phyloP scores from a whole-genome alignment of 768 basidiomycete genomes.

The Collybia nuda region DNA sequence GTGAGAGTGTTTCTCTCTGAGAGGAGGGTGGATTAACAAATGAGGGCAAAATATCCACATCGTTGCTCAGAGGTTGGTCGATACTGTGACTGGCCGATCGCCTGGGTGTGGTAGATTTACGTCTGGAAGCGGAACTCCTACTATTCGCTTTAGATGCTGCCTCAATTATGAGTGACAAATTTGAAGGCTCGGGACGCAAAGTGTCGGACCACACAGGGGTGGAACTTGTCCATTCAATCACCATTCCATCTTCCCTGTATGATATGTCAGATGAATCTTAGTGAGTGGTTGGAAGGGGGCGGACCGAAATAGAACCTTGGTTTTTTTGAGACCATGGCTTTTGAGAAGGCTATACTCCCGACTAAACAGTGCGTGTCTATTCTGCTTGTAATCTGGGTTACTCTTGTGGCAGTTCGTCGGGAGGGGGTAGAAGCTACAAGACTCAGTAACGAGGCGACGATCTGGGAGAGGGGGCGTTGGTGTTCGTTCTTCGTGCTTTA shows the following conservation, averaged over 20 bases:
- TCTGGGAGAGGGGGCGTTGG: conserved; percentile 7
- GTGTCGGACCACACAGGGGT: conserved; percentile 33
- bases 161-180: neutral
- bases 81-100: neutral
- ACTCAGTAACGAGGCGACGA: conserved; percentile 24
- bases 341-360: conserved; percentile 18
- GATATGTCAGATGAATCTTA: neutral
- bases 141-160: neutral
- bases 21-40: no score
- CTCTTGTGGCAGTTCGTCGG: conserved; percentile 23
- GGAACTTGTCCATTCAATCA: conserved; percentile 32
- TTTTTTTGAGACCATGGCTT: conserved; percentile 20
- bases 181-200: conserved; percentile 13
- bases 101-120: neutral
- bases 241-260: conserved; percentile 31
- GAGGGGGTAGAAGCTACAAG: conserved; percentile 24
- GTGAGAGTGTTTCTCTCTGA: no score
- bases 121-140: neutral
- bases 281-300: conserved; percentile 1
- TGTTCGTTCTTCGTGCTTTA: conserved; percentile 3
- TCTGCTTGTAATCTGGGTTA: conserved; percentile 13
- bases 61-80: no score
- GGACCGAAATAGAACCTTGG: conserved; percentile 21
- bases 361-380: conserved; percentile 18
- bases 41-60: no score